Conservation (phyloP, 305 asterid species). For the Fraxinus latifolia region DNA sequence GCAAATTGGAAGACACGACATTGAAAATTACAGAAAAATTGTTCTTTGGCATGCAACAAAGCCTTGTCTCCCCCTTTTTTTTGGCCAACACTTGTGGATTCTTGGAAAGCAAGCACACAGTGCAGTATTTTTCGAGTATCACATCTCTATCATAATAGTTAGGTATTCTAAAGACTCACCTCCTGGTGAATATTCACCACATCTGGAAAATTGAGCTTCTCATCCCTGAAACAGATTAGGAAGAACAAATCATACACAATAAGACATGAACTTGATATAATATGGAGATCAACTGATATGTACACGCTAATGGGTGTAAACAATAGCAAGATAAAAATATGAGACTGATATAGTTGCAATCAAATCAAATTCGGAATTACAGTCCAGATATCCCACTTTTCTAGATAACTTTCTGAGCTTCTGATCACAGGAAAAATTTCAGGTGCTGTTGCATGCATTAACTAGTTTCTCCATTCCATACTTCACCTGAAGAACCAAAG, state of each 20-base stretch:
- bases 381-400: background rate
- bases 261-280: background rate
- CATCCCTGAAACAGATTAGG: conserved; percentile 52
- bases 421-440: background rate
- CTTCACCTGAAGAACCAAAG: background rate
- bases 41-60: background rate
- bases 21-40: background rate
- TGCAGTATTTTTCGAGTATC: background rate
- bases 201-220: conserved; percentile 66
- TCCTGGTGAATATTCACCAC: conserved; percentile 55
- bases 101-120: background rate
- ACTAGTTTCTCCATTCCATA: background rate
- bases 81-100: background rate
- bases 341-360: background rate
- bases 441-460: background rate
- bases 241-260: conserved; percentile 7
- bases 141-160: background rate
- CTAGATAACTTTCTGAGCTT: background rate
- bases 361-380: background rate
- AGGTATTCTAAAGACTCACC: conserved; percentile 40
- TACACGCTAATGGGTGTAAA: background rate
- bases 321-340: background rate
- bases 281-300: background rate
- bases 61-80: background rate
- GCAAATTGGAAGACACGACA: background rate